Evolutionary conservation across 352 stramenopile genomes (phyloP), one percentile per base, ranked within the genome.

Genomic region (Peronosclerospora sorghi): DNA sequence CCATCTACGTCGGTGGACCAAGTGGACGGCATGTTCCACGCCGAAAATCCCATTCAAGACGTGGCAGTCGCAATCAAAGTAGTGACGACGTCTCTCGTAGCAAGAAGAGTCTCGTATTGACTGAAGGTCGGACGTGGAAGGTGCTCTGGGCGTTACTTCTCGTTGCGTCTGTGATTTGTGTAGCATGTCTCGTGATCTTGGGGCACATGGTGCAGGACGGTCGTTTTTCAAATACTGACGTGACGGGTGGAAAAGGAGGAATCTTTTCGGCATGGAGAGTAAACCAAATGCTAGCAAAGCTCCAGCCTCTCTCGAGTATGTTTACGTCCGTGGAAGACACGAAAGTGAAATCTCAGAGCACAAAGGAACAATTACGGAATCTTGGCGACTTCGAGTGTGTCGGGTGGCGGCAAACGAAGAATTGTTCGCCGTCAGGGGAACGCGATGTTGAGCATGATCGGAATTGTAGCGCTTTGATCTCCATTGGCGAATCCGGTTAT

Each of bases 371-470:
- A 18, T 40, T 72, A 29, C 42, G 47, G 19, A 46, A 81, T 45
- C 30, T 79, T 8, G 56, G 49, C 10, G 62, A 78, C 29, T 80
- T 68, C 32, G 65, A 84, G 40, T 86, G 74, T 24, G 35, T 83
- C 0, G 65, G 61, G 10, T 87, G 72, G 72, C 51, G 64, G 19
- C 56, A 65, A 39, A 85, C 74, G 5, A 45, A 32, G 10, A 61
- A 74, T 17, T 84, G 74, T 43, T 68, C 62, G 6, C 70, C 74
- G 0, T 20, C 44, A 3, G 73, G 70, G 1, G 32, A 45, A 8
- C 51, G 51, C 13, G 64, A 80, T 44, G 32, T 53, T 1, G 40
- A 47, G 12, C 57, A 59, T 29, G n/a, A n/a, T n/a, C n/a, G n/a
- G n/a, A n/a, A n/a, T n/a, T n/a, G n/a, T n/a, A n/a, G n/a, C n/a